Evolutionary conservation across 768 basidiomycete genomes (phyloP).

Genomic region (Termitomyces sp.): DNA sequence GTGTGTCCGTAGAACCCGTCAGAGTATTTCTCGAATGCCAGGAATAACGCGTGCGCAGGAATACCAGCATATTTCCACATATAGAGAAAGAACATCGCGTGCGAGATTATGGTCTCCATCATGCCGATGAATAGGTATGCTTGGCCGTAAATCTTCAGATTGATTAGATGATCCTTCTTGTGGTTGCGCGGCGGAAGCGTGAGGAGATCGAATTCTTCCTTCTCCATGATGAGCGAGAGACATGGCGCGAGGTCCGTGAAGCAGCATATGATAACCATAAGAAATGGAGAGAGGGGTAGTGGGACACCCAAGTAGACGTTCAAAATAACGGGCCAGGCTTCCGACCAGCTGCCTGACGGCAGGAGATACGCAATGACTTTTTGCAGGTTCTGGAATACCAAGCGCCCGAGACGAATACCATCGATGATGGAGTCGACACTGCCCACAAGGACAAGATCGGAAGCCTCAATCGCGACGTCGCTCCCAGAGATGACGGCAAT

Average conservation of each 20-base stretch:
- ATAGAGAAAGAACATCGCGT: conserved; percentile 1
- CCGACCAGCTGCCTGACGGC: background rate
- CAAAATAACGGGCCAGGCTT: background rate
- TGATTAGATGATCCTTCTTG: conserved; percentile 1
- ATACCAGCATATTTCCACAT: background rate
- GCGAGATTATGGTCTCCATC: background rate
- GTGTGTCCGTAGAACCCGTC: background rate
- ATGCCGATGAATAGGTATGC: background rate
- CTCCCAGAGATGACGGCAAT: background rate
- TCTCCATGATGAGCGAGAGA: background rate
- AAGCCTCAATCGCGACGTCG: background rate
- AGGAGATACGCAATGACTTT: background rate
- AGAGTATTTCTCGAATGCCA: background rate
- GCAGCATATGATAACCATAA: background rate
- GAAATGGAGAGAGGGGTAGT: background rate
- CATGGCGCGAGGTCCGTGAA: background rate
- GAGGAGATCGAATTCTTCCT: background rate
- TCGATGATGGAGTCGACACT: background rate
- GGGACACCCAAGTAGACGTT: background rate
- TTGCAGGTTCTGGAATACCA: background rate
- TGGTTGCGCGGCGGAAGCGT: background rate
- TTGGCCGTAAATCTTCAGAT: background rate
- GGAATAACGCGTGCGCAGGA: background rate
- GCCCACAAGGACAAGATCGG: background rate
- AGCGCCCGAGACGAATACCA: background rate